Base-by-base conservation (phyloP, 2,329 filamentous ascomycete genomes). In the Aspergillus pseudoviridinutans region DNA sequence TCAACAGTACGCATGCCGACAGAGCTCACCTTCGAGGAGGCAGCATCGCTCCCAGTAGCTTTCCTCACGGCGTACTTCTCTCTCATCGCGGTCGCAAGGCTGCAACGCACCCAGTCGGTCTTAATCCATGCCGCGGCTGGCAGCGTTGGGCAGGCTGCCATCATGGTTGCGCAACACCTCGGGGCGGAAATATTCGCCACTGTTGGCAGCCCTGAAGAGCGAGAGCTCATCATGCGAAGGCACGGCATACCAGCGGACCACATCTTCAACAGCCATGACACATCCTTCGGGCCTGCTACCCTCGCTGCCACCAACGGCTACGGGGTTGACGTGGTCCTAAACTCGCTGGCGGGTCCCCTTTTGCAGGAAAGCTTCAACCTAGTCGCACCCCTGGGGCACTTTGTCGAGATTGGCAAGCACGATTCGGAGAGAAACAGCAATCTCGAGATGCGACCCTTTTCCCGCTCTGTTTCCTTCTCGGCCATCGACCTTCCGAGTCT, bases 321-420 rank as follows among this genome's bases (percentile, higher is more conserved):
- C 8, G 68, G 69, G 3, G 65, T 71, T 6, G 66, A 72, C 52
- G 49, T 70, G 12, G 64, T 68, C 2, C 51, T 73, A 1, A 71
- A 70, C 51, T 70, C 68, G 2, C 57, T 72, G 1, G 61, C 67
- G 1, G 69, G 69, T 3, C 62, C 68, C 4, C 49, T 68, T 4
- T 57, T 72, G 2, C 61, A 66, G 8, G 59, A 58, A 46, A 51
- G n/a, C n/a, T 12, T 14, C 32, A 35, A 61, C 17, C 69, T 64
- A 53, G 58, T 70, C 17, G 69, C 66, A 1, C 49, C 54, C 4
- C 62, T 64, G 22, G 70, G 70, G 1, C 60, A 27, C 4, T 57
- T 69, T n/a, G 52, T 71, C 22, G 64, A 70, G 25, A 59, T 70
- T 10, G 64, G 63, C 4, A 69, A 66, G 42, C 27, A 55, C 24